A percentile compares a stretch with the other conserved stretches of the same genome.
Conservation (phyloP, 2,329 filamentous ascomycete genomes). For the Cytospora piceae region DNA sequence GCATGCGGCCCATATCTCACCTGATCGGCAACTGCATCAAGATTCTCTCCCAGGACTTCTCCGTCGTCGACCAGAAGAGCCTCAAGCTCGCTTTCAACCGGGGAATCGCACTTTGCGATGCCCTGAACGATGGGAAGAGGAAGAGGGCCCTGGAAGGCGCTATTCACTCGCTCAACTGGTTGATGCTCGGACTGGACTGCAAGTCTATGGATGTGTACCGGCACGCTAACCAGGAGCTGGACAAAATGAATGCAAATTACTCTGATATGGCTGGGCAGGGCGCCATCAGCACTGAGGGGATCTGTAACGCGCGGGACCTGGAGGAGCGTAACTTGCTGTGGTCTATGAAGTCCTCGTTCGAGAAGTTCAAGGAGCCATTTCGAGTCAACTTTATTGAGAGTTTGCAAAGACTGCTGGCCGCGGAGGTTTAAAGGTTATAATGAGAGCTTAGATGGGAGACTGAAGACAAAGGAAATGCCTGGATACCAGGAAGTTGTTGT, state of each 20-base stretch:
- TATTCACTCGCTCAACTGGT: constrained; percentile 15
- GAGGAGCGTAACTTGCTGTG: constrained; percentile 11
- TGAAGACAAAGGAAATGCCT: background rate
- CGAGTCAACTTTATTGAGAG: constrained; percentile 5
- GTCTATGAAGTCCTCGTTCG: constrained; percentile 1
- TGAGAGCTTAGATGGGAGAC: background rate
- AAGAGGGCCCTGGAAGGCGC: constrained; percentile 9
- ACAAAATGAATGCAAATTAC: background rate
- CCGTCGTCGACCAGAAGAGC: background rate
- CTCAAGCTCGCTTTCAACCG: constrained; percentile 13
- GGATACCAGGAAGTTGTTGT: background rate
- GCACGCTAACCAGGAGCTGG: constrained; percentile 6
- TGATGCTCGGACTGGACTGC: constrained; percentile 20
- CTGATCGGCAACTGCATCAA: constrained; percentile 21
- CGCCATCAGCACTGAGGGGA: background rate
- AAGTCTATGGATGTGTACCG: constrained; percentile 20
- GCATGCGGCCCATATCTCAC: constrained; percentile 8
- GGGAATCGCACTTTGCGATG: constrained; percentile 24
- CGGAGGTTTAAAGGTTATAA: background rate
- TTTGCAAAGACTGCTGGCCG: constrained; percentile 11
- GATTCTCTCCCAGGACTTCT: constrained; percentile 6
- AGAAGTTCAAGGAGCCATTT: constrained; percentile 9
- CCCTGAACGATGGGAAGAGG: constrained; percentile 12
- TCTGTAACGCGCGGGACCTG: background rate
- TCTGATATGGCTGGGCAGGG: background rate